Evolutionary conservation across 2,329 filamentous ascomycete genomes (phyloP).

Genomic region (Calonectria pseudoturangicola): DNA sequence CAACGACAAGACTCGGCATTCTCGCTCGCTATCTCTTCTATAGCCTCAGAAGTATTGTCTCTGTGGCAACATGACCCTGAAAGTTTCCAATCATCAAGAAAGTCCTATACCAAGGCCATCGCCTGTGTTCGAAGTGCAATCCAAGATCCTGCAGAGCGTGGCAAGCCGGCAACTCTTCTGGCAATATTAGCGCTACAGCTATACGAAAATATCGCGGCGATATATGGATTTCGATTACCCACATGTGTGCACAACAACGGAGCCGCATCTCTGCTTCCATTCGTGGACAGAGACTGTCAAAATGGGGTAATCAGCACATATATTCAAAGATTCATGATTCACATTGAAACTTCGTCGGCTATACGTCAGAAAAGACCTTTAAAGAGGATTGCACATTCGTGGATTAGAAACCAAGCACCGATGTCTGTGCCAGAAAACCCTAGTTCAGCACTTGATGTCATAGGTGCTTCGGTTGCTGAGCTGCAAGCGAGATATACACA

Average conservation of each 20-base stretch:
- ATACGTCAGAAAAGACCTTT: constrained; percentile 29
- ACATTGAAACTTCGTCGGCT: constrained; percentile 31
- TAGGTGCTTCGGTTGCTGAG: constrained; percentile 37
- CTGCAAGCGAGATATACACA: constrained; percentile 5
- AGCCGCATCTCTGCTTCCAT: constrained; percentile 30
- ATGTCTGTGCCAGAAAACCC: constrained; percentile 16
- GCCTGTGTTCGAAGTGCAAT: constrained; percentile 30
- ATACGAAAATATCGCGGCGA: constrained; percentile 36
- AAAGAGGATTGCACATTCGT: constrained; percentile 12
- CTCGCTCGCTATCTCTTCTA: constrained; percentile 32
- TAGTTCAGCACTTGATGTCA: constrained; percentile 35
- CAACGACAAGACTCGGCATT: constrained; percentile 26
- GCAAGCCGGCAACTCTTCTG: constrained; percentile 32
- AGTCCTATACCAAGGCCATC: constrained; percentile 25
- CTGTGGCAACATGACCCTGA: constrained; percentile 28
- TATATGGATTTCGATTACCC: constrained; percentile 2
- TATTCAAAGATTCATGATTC: constrained; percentile 30
- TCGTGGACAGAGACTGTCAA: background rate
- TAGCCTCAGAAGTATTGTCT: constrained; percentile 18
- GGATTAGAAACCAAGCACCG: constrained; percentile 1
- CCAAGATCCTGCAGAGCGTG: constrained; percentile 25
- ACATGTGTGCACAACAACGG: constrained; percentile 36
- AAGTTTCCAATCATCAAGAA: background rate
- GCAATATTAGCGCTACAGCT: constrained; percentile 36
- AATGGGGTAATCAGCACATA: background rate